Conservation (phyloP, 768 basidiomycete species). For the Termitomyces sp. region DNA sequence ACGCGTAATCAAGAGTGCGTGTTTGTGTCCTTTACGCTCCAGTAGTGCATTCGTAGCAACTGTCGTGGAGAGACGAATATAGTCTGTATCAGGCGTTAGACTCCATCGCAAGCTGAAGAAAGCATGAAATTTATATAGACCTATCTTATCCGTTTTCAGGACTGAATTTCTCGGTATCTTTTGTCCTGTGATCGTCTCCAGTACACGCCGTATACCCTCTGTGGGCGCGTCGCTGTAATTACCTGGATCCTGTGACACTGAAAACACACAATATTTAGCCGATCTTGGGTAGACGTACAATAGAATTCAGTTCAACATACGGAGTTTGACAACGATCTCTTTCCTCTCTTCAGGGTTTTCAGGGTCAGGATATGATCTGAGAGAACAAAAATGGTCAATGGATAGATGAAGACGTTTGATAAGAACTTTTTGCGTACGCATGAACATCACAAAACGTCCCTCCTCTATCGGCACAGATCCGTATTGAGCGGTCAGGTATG, state of each 20-base stretch:
- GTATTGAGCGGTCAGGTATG: slow-evolving; percentile 71
- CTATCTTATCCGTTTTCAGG: slow-evolving; percentile 77
- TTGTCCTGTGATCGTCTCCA: slow-evolving; percentile 71
- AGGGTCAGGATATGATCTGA: slow-evolving; percentile 71
- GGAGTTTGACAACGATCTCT: slow-evolving; percentile 87
- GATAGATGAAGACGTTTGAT: not conserved
- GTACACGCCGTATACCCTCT: slow-evolving; percentile 83
- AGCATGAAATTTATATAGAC: slow-evolving; percentile 29
- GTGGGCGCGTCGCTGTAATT: slow-evolving; percentile 94
- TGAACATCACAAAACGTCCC: slow-evolving; percentile 92
- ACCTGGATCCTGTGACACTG: slow-evolving; percentile 83
- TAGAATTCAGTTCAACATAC: slow-evolving; percentile 37
- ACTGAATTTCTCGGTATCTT: slow-evolving; percentile 59
- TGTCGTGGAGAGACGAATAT: slow-evolving; percentile 88
- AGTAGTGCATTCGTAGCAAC: slow-evolving; percentile 95
- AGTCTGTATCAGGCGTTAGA: slow-evolving; percentile 45
- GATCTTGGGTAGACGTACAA: not conserved
- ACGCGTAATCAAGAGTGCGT: slow-evolving; percentile 85
- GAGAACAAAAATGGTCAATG: not conserved
- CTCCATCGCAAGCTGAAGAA: no score
- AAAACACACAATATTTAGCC: not conserved
- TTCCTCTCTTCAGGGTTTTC: slow-evolving; percentile 52
- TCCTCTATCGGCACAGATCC: slow-evolving; percentile 84
- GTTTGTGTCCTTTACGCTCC: slow-evolving; percentile 90
- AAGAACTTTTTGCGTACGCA: slow-evolving; percentile 45